Percentiles rank a stretch among this genome's conserved stretches.
Evolutionary conservation across 192 early-diverging fungal species (phyloP).

Genomic region (Rhizophagus sp.): DNA sequence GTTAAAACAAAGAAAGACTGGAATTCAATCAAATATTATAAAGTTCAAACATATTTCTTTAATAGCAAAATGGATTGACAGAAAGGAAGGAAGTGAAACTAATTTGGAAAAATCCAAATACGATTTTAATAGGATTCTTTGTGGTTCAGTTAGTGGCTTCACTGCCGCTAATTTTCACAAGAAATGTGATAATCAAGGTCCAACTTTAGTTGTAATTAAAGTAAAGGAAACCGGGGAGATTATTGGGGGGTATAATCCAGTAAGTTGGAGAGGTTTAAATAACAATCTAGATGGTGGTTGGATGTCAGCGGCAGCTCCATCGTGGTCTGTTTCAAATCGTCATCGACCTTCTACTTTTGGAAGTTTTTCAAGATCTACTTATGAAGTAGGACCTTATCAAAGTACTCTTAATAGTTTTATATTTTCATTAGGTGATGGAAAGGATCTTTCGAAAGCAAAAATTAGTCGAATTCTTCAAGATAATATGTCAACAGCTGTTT

Average conservation of each 20-base stretch:
- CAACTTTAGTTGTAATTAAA: constrained; percentile 7
- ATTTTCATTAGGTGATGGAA: constrained; percentile 16
- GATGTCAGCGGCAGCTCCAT: neutral
- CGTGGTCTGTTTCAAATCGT: neutral
- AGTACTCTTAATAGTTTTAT: constrained; percentile 14
- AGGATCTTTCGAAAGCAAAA: neutral
- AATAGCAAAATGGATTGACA: constrained; percentile 12
- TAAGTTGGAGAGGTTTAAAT: constrained; percentile 8
- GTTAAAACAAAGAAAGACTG: neutral
- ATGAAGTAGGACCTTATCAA: constrained; percentile 16
- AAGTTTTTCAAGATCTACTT: constrained; percentile 3
- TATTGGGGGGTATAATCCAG: constrained; percentile 14
- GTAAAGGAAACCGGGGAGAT: neutral
- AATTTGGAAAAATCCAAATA: constrained; percentile 8
- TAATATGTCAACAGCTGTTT: constrained; percentile 5
- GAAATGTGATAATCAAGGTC: neutral
- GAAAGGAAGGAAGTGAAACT: neutral
- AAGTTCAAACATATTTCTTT: constrained; percentile 11
- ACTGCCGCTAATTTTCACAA: constrained; percentile 3
- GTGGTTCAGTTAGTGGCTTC: neutral
- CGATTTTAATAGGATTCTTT: constrained; percentile 1
- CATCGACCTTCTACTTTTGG: neutral
- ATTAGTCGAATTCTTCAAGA: constrained; percentile 9
- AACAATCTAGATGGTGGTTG: neutral
- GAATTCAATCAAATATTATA: constrained; percentile 22